Conservation (phyloP, 1,284 basidiomycete species). For the Dichomitus squalens region DNA sequence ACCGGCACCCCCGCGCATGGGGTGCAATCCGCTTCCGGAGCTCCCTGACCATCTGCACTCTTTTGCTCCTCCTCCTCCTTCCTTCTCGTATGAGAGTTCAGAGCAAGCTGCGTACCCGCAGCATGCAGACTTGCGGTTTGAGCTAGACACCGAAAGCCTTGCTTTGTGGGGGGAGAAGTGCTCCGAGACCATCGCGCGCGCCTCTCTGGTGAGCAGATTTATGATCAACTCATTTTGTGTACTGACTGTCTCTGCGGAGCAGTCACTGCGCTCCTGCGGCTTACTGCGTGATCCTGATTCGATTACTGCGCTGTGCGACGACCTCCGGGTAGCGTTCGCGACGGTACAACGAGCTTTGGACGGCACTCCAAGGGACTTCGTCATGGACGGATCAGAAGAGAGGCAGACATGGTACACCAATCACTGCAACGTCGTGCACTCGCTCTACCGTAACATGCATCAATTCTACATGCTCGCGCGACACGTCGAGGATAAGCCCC, state of each 20-base stretch:
- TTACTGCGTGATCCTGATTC: conserved; percentile 23
- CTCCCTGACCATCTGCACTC: conserved; percentile 9
- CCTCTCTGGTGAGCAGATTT: conserved; percentile 22
- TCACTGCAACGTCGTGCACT: conserved; percentile 24
- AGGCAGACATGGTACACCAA: conserved; percentile 25
- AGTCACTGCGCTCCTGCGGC: conserved; percentile 27
- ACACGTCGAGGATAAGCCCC: conserved; percentile 23
- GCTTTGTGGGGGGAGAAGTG: conserved; percentile 20
- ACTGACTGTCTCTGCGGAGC: background rate
- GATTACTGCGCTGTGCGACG: conserved; percentile 22
- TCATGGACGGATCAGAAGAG: conserved; percentile 12
- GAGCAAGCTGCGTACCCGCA: background rate
- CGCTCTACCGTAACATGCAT: conserved; percentile 21
- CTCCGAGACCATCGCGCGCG: conserved; percentile 22
- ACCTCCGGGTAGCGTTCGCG: conserved; percentile 13
- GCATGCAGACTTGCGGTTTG: conserved; percentile 15
- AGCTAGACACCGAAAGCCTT: conserved; percentile 22
- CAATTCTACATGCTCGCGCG: conserved; percentile 25
- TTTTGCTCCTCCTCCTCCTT: background rate
- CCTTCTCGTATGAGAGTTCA: background rate
- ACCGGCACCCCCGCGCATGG: conserved; percentile 19
- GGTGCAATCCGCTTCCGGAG: conserved; percentile 21
- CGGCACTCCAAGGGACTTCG: conserved; percentile 19
- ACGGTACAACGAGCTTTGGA: conserved; percentile 23
- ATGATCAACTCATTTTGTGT: background rate